Base-by-base conservation (phyloP, 345 rosid species). In the Acer negundo region DNA sequence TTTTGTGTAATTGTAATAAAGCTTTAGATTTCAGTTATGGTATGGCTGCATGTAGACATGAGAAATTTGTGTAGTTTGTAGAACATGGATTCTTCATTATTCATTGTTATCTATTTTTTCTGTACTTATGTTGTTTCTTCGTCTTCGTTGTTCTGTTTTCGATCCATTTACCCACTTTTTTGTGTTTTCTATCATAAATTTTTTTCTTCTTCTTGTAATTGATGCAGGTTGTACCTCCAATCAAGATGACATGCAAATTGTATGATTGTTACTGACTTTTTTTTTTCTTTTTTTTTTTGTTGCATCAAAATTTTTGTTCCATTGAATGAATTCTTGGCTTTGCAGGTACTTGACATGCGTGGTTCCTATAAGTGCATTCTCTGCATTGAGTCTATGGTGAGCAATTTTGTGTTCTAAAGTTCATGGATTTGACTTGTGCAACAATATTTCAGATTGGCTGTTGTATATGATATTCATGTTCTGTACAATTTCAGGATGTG, bases 351-450 rank as follows among this genome's bases (percentile, higher is more conserved):
- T 90, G 64, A 96, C 97, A 26, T 91, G 97, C 84, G 98, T 94
- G 51, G 77, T 96, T 63, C 98, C 97, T 61, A 94, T 96, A 68
- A 94, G 98, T 80, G 97, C 97, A 72, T 96, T 94, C 88, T 94
- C 90, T 84, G 97, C 99, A 56, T 90, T 97, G 74, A 96, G 98
- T 80, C 98, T 94, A 73, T 96, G 99, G 99, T 96, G 87, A 89
- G 91, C 80, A 56, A 77, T 42, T 67, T 76, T 20, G 16, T 17
- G 47, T 56, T 62, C 40, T 59, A 59, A 59, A 59, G 4, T 59
- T 19, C 20, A 59, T 3, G 7, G 10, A 22, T 59, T n/a, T 59
- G 26, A 59, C 63, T 9, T 6, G 12, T 59, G 63, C 63, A 59
- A 59, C 26, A 19, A 19, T 20, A 59, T 59, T 20, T 59, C 63